These are phyloP conservation scores for Casuarina equisetifolia DNA, from an alignment of 306 rosid species.

Conservation along the genomic window DNA sequence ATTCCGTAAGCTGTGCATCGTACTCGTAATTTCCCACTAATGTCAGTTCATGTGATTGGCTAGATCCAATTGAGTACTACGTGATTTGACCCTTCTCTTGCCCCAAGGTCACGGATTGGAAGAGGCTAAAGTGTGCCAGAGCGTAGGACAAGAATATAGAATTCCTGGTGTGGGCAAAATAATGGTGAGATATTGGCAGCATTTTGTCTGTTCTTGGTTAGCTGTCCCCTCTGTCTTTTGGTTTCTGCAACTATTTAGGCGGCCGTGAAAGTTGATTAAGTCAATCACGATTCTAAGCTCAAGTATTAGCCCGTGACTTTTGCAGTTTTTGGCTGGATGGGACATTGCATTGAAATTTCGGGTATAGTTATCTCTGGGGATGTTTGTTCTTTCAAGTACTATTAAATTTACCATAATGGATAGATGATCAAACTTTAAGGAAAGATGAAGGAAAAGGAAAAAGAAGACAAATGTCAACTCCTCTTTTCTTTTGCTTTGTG, in stretches of 20 bases:
- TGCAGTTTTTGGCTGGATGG: background rate
- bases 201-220: background rate
- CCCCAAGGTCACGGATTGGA: background rate
- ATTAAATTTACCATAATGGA: background rate
- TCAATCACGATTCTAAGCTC: background rate
- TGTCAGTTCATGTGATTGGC: too few relatives aligned
- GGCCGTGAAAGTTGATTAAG: background rate
- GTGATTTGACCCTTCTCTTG: background rate
- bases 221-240: background rate
- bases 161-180: background rate
- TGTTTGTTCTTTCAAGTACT: too few relatives aligned
- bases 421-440: background rate
- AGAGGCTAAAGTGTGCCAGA: background rate
- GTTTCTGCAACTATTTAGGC: background rate
- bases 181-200: background rate
- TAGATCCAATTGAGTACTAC: too few relatives aligned
- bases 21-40: too few relatives aligned
- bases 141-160: conserved; percentile 1
- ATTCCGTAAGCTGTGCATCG: background rate
- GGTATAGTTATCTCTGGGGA: background rate
- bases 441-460: background rate
- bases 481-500: too few relatives aligned
- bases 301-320: background rate
- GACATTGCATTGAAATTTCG: background rate
- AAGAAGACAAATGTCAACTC: too few relatives aligned